Percentiles rank a stretch among this genome's conserved stretches.
These are phyloP conservation scores for Periconia digitata DNA, from an alignment of 2,329 filamentous ascomycete genomes.

Conservation along the genomic window DNA sequence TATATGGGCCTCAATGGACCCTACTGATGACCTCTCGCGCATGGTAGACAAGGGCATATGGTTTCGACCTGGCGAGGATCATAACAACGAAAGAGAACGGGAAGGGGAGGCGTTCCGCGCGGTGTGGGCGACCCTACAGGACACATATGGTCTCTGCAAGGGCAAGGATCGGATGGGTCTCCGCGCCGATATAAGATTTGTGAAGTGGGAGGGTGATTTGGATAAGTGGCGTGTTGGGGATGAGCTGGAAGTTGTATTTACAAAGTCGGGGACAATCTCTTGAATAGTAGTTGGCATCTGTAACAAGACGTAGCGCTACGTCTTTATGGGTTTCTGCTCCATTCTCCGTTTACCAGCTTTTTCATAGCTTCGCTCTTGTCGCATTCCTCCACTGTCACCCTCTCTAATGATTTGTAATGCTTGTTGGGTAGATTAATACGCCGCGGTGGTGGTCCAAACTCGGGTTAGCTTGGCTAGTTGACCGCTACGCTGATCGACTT, in stretches of 20 bases:
- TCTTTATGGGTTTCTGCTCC: no score
- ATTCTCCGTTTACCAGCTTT: no score
- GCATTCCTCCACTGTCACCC: no score
- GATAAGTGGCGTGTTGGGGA: slow-evolving; percentile 33
- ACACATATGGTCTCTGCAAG: slow-evolving; percentile 13
- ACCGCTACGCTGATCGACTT: no score
- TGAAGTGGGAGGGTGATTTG: slow-evolving; percentile 36
- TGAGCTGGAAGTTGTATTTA: slow-evolving; percentile 38
- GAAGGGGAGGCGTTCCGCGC: slow-evolving; percentile 37
- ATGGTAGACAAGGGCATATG: slow-evolving; percentile 32
- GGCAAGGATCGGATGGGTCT: slow-evolving; percentile 16
- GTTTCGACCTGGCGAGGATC: slow-evolving; percentile 21
- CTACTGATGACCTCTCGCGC: slow-evolving; percentile 27
- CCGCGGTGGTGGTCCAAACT: no score
- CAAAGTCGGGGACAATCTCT: no score
- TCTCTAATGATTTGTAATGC: no score
- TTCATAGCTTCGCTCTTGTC: no score
- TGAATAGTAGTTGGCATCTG: no score
- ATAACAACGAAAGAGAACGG: slow-evolving; percentile 19
- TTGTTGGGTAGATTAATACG: no score
- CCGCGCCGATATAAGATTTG: slow-evolving; percentile 18
- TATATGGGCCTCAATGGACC: slow-evolving; percentile 40
- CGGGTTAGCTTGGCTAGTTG: no score
- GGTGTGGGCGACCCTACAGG: slow-evolving; percentile 23
- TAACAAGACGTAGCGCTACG: no score